Conservation (phyloP, 1,284 basidiomycete species). For the Cryptococcus sp. region DNA sequence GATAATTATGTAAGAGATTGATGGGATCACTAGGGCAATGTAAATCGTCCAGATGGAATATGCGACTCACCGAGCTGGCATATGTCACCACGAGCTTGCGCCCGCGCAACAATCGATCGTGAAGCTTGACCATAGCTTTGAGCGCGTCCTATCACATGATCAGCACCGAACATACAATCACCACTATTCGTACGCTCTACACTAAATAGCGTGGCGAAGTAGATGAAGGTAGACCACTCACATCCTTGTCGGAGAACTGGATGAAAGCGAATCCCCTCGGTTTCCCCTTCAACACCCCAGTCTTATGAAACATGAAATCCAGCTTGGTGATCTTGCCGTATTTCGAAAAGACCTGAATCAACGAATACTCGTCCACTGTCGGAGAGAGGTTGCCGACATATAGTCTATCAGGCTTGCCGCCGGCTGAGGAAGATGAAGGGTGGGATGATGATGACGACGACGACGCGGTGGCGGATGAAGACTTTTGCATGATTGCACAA, state of each 20-base stretch:
- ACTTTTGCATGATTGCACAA: no score
- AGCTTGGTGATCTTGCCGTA: slow-evolving; percentile 89
- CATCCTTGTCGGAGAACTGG: slow-evolving; percentile 75
- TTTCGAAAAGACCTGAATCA: slow-evolving; percentile 85
- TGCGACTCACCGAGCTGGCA: slow-evolving; percentile 70
- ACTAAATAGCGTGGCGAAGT: not conserved
- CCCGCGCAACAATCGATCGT: slow-evolving; percentile 81
- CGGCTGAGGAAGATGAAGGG: slow-evolving; percentile 17
- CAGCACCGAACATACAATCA: not conserved
- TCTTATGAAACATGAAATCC: slow-evolving; percentile 94
- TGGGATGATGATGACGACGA: slow-evolving; percentile 8
- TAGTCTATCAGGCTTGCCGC: slow-evolving; percentile 59
- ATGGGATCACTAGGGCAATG: slow-evolving; percentile 37
- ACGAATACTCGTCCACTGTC: slow-evolving; percentile 86
- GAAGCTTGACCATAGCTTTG: slow-evolving; percentile 71
- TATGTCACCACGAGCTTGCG: slow-evolving; percentile 84
- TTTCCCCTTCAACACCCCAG: slow-evolving; percentile 82
- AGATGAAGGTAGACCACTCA: slow-evolving; percentile 58
- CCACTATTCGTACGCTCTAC: no score
- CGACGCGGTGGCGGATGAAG: not conserved
- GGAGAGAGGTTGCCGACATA: slow-evolving; percentile 90
- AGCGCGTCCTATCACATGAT: slow-evolving; percentile 68
- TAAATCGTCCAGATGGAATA: slow-evolving; percentile 26
- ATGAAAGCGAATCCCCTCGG: slow-evolving; percentile 94
- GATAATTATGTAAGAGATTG: not conserved